Evolutionary conservation across 139 green algal genomes (phyloP), one percentile per base, ranked within the genome.

Genomic region (Edaphochlamys debaryana): DNA sequence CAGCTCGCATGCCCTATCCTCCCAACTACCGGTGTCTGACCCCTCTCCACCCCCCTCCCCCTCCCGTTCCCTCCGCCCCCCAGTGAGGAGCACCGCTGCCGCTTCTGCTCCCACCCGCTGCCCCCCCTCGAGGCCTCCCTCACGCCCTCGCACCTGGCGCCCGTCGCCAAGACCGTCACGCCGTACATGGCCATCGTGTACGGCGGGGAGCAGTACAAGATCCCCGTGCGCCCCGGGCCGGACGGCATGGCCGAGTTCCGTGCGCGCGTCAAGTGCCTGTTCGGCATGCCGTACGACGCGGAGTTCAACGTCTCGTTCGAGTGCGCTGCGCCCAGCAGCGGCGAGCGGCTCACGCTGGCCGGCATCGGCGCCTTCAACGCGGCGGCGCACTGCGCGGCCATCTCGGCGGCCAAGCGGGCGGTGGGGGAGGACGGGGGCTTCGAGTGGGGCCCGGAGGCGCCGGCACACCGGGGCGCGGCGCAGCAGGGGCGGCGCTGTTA

Each of bases 191-290:
- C 76, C 2, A 63, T 82, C 6, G 41, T 71, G 22, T 71, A 72
- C 41, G 13, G 71, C 30, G 75, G 75, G 13, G 15, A 69, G 76
- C 3, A 41, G 29, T 30, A 67, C 81, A 86, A 86, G 69, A 66
- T 86, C 34, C 69, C 80, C 27, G 70, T 86, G 27, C 25, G 36
- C 27, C 80, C 80, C n/a, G 80, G 80, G 19, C 40, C 42, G 3
- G 80, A 86, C 25, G 80, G 80, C 32, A 45, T 80, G 58, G 80
- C 80, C 30, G 69, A 80, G 69, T 86, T 86, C 69, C 67, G 74
- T 23, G 80, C 80, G 0, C 58, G 69, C n/a, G 80, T 86, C 69
- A 86, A 86, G 42, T 75, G 69, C 42, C 45, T 86, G 27, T 80
- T 81, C 38, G 74, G 74, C 37, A 48, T 85, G 41, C 25, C 67